These are phyloP conservation scores for Backusella circina DNA, from an alignment of 192 early-diverging fungal genomes.

Conservation along the genomic window DNA sequence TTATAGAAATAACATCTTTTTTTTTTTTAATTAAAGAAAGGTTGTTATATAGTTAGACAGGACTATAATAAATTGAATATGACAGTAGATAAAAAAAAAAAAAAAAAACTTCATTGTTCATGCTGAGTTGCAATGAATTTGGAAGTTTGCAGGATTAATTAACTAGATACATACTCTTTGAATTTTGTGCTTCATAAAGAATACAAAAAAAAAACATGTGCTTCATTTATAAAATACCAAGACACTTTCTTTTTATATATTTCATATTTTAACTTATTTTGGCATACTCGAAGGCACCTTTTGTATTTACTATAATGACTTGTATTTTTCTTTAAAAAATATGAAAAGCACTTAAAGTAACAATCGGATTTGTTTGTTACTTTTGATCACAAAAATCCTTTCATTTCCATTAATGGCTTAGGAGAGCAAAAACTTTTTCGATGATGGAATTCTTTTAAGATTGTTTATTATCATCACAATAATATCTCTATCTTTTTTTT, in stretches of 20 bases:
- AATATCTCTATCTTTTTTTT: not conserved
- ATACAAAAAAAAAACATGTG: not conserved
- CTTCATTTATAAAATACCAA: not conserved
- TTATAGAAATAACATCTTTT: not conserved
- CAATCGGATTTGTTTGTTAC: not conserved
- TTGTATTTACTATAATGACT: not conserved
- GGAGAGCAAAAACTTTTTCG: not conserved
- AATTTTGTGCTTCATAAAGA: not conserved
- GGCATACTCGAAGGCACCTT: not conserved
- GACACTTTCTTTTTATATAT: not conserved
- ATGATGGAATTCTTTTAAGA: not conserved
- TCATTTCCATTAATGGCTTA: not conserved
- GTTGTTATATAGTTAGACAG: not conserved
- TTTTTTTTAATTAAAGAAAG: not conserved
- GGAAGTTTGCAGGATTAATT: not conserved
- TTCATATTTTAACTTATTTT: not conserved
- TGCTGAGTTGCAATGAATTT: not conserved
- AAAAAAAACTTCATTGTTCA: not conserved
- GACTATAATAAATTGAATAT: not conserved
- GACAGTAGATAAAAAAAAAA: not conserved
- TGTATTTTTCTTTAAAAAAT: not conserved
- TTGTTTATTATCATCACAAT: not conserved
- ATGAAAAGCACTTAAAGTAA: not conserved
- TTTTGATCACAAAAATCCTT: not conserved
- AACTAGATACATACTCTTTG: not conserved